phyloP scores from a whole-genome alignment of 192 early-diverging fungal species.

The Piromyces sp. region DNA sequence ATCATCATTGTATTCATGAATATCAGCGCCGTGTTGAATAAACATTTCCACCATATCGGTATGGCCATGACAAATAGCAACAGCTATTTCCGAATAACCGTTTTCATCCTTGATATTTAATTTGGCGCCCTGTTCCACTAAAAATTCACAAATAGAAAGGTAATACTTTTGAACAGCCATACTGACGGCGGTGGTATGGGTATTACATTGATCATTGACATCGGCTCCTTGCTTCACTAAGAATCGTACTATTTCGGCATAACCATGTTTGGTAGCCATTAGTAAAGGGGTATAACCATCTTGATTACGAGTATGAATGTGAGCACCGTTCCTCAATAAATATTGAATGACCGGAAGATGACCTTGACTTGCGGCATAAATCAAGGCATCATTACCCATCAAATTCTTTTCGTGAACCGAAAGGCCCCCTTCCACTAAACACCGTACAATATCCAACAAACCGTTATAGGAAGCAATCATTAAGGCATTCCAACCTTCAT shows the following conservation, averaged over 20 bases:
- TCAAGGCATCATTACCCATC: not conserved
- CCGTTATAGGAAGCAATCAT: not conserved
- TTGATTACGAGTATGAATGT: not conserved
- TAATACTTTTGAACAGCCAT: not conserved
- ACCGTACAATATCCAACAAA: not conserved
- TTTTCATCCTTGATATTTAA: not conserved
- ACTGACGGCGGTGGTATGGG: not conserved
- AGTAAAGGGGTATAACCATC: not conserved
- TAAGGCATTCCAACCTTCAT: not conserved
- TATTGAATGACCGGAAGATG: not conserved
- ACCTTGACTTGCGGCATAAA: not conserved
- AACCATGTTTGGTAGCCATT: not conserved
- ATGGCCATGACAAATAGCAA: not conserved
- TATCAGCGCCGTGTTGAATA: not conserved
- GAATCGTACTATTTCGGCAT: not conserved
- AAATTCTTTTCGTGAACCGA: not conserved
- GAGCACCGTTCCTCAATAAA: not conserved
- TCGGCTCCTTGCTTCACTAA: not conserved
- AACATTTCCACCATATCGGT: not conserved
- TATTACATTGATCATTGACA: not conserved
- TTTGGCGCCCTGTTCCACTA: not conserved
- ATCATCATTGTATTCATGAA: not conserved
- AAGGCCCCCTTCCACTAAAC: not conserved
- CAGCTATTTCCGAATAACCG: not conserved
- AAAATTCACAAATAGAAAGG: not conserved